Evolutionary conservation across 495 filamentous ascomycete genomes (phyloP).

Genomic region (Lindgomyces ingoldianus): DNA sequence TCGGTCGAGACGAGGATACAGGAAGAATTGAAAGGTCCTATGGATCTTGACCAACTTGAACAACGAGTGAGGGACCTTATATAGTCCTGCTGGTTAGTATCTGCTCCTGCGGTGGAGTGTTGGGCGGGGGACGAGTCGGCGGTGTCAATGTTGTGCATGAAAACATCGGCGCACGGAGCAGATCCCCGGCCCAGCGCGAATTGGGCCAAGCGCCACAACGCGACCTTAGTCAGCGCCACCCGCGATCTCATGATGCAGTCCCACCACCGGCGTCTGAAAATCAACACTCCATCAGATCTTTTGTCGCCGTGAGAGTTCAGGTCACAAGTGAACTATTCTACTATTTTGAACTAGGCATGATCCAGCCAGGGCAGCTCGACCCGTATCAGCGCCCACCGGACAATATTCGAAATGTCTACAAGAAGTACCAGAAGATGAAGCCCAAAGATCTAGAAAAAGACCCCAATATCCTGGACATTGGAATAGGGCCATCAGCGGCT

Average conservation of each 20-base stretch:
- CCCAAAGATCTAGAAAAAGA: slow-evolving; percentile 51
- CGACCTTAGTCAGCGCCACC: no score
- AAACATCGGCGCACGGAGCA: background rate
- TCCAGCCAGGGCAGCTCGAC: slow-evolving; percentile 51
- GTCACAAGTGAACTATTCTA: no score
- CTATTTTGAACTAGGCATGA: background rate
- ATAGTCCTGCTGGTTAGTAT: slow-evolving; percentile 21
- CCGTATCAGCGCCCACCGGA: slow-evolving; percentile 72
- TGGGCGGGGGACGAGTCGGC: background rate
- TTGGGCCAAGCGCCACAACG: slow-evolving; percentile 4
- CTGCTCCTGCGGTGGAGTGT: background rate
- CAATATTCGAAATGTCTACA: slow-evolving; percentile 63
- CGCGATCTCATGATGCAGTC: background rate
- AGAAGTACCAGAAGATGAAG: slow-evolving; percentile 58
- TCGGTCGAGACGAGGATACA: background rate
- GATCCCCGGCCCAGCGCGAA: slow-evolving; percentile 3
- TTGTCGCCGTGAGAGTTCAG: no score
- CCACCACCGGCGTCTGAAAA: slow-evolving; percentile 31
- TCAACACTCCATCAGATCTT: slow-evolving; percentile 41
- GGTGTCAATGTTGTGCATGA: slow-evolving; percentile 3
- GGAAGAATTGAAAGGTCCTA: background rate
- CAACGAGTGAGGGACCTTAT: background rate
- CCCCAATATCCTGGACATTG: slow-evolving; percentile 51
- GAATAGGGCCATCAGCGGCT: background rate
- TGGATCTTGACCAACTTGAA: background rate